These are phyloP conservation scores for Hygrophorus pudorinus DNA, from an alignment of 768 basidiomycete species.

Conservation along the genomic window DNA sequence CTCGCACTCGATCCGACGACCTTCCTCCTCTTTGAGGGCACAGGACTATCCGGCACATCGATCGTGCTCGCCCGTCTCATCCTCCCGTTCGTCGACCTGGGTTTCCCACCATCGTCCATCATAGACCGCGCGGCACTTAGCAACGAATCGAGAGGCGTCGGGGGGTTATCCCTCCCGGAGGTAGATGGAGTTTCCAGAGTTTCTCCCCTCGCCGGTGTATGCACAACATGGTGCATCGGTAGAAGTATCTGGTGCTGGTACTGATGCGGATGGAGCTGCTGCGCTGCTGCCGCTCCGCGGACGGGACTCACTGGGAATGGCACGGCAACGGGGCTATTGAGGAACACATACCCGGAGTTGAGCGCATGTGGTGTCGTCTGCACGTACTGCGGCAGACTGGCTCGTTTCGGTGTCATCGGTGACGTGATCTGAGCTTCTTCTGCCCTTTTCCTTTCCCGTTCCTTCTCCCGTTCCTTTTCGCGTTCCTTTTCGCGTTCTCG, in stretches of 20 bases:
- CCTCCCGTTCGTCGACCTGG: conserved; percentile 6
- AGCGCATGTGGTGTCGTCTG: conserved; percentile 1
- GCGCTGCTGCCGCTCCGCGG: conserved; percentile 3
- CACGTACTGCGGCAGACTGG: background rate
- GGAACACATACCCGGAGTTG: conserved; percentile 19
- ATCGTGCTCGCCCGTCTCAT: conserved; percentile 1
- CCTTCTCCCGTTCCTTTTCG: background rate
- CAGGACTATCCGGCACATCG: background rate
- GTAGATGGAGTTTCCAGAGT: background rate
- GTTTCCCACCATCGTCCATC: conserved; percentile 24
- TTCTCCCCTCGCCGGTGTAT: conserved; percentile 1
- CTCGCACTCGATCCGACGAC: background rate
- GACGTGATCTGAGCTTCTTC: background rate
- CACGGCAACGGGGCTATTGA: conserved; percentile 4
- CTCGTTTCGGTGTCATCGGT: conserved; percentile 3
- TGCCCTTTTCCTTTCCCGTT: no score
- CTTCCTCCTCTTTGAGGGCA: conserved; percentile 4
- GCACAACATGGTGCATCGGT: conserved; percentile 1
- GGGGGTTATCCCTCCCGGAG: conserved; percentile 18
- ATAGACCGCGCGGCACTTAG: conserved; percentile 48
- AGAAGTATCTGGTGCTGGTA: background rate
- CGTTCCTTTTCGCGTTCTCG: background rate
- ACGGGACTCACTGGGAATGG: conserved; percentile 3
- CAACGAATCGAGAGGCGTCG: conserved; percentile 46
- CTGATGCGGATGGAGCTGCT: conserved; percentile 5